A percentile compares a stretch with the other conserved stretches of the same genome.
These are phyloP conservation scores for Debaryomyces castellii DNA, from an alignment of 805 yeast species.

Conservation along the genomic window DNA sequence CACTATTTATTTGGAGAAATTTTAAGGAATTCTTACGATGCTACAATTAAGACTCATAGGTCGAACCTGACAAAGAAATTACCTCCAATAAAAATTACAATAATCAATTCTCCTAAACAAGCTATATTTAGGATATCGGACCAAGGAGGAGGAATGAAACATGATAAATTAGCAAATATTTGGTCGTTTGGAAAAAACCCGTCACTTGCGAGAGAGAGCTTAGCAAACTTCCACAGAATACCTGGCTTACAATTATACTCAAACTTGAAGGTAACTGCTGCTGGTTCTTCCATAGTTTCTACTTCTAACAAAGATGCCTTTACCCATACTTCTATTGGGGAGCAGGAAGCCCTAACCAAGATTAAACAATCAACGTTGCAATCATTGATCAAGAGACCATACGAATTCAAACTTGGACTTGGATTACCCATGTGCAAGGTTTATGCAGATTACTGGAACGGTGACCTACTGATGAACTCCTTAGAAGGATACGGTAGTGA, in stretches of 20 bases:
- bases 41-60: constrained; percentile 55
- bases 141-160: constrained; percentile 83
- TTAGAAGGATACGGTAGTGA: constrained; percentile 93
- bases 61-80: constrained; percentile 36
- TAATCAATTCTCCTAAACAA: constrained; percentile 63
- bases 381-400: constrained; percentile 68
- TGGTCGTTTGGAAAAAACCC: constrained; percentile 89
- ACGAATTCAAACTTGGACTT: constrained; percentile 74
- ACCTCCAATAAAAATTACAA: constrained; percentile 75
- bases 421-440: constrained; percentile 92
- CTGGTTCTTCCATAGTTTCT: constrained; percentile 38
- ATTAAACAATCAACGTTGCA: constrained; percentile 55
- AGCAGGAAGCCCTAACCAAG: constrained; percentile 24
- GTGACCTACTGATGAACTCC: constrained; percentile 77
- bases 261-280: constrained; percentile 39
- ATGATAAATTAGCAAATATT: constrained; percentile 56
- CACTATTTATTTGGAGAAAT: constrained; percentile 87
- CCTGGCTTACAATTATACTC: constrained; percentile 58
- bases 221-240: constrained; percentile 64
- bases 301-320: constrained; percentile 17
- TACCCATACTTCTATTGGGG: constrained; percentile 43
- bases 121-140: constrained; percentile 81
- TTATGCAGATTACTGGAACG: constrained; percentile 96
- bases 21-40: constrained; percentile 79
- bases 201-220: constrained; percentile 54